Percentiles rank a stretch among this genome's conserved stretches.
phyloP scores from a whole-genome alignment of 306 rosid genomes.

The Prunus kanzakura region DNA sequence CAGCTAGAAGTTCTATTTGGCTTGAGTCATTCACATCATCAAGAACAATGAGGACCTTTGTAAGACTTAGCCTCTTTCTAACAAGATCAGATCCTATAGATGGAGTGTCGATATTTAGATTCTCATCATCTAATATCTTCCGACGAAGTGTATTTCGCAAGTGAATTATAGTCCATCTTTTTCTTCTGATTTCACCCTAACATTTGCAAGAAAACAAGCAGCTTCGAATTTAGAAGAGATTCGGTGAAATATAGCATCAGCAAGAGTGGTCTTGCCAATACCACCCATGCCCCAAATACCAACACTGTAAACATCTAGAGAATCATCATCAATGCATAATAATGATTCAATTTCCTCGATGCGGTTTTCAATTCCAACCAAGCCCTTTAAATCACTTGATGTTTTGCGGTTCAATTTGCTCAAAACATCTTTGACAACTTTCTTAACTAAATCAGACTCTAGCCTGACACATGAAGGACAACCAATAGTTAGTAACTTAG shows the following conservation, averaged over 20 bases:
- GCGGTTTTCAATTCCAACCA: conserved; percentile 14
- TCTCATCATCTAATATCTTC: not conserved
- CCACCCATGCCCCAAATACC: conserved; percentile 29
- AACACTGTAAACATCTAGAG: not conserved
- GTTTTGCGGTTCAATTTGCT: not conserved
- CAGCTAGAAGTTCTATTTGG: not conserved
- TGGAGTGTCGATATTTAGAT: not conserved
- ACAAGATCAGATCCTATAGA: not conserved
- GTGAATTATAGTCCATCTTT: not conserved
- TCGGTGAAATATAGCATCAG: too few species aligned
- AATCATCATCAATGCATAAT: not conserved
- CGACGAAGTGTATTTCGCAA: conserved; percentile 10
- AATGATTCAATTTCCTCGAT: not conserved
- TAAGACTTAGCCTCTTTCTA: not conserved
- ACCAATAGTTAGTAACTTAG: not conserved
- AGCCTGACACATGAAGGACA: not conserved
- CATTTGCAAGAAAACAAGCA: conserved; percentile 12
- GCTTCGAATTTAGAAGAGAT: conserved; percentile 6
- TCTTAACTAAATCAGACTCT: conserved; percentile 1
- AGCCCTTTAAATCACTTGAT: not conserved
- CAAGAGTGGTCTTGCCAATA: too few species aligned
- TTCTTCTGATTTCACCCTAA: conserved; percentile 7
- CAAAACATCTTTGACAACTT: not conserved
- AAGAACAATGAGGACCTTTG: conserved; percentile 6
- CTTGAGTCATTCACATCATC: conserved; percentile 10